These are phyloP conservation scores for Cercospora citrullina DNA, from an alignment of 2,329 filamentous ascomycete genomes.

Conservation along the genomic window DNA sequence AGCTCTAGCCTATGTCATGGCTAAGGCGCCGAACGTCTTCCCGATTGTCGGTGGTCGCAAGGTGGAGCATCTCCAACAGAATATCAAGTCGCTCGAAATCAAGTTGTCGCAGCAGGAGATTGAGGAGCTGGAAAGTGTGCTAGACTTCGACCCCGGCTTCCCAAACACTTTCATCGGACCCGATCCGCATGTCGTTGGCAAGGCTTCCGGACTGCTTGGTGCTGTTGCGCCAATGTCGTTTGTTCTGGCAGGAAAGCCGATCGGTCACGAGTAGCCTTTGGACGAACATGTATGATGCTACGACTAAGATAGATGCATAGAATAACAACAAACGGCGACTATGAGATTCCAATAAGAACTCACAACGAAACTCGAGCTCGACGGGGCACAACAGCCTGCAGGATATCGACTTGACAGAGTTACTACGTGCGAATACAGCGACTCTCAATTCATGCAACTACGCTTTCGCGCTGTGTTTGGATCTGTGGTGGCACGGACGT, in stretches of 20 bases:
- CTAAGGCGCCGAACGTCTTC: constrained; percentile 56
- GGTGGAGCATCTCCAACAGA: constrained; percentile 66
- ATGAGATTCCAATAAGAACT: neutral
- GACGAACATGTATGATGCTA: neutral
- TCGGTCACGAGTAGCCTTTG: constrained; percentile 35
- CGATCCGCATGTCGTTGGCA: constrained; percentile 35
- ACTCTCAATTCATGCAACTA: neutral
- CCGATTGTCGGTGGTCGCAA: constrained; percentile 70
- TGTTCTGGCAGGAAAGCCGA: constrained; percentile 33
- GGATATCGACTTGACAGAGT: neutral
- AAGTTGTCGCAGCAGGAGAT: constrained; percentile 63
- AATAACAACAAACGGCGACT: neutral
- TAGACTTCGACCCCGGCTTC: constrained; percentile 66
- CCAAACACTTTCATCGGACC: constrained; percentile 59
- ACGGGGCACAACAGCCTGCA: neutral
- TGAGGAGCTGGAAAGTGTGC: constrained; percentile 62
- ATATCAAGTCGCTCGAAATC: constrained; percentile 67
- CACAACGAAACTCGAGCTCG: neutral
- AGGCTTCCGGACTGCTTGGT: constrained; percentile 30
- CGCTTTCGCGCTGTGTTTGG: neutral
- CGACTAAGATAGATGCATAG: neutral
- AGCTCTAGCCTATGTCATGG: constrained; percentile 70
- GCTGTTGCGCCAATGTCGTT: constrained; percentile 34
- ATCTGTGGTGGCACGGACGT: neutral
- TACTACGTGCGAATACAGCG: neutral